Percentiles rank a stretch among this genome's conserved stretches.
Evolutionary conservation across 2,329 filamentous ascomycete species (phyloP).

Genomic region (Clonostachys solani): DNA sequence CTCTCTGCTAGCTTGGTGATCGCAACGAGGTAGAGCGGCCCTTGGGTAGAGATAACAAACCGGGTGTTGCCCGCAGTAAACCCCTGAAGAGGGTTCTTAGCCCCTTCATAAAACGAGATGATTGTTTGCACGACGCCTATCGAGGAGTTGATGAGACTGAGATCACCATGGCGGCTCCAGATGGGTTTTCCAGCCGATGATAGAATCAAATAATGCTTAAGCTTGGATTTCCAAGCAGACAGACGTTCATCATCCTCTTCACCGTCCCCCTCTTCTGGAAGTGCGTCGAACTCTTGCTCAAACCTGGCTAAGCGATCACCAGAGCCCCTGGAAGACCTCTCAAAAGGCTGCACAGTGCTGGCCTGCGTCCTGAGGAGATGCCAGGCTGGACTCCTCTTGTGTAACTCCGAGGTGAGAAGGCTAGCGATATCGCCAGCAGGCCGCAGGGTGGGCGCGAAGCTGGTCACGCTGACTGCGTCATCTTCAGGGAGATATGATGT

Average conservation of each 20-base stretch:
- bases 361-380: constrained; percentile 61
- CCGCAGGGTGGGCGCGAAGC: constrained; percentile 59
- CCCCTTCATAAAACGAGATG: constrained; percentile 90
- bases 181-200: constrained; percentile 97
- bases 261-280: constrained; percentile 50
- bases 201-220: constrained; percentile 95
- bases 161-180: constrained; percentile 90
- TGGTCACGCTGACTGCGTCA: constrained; percentile 63
- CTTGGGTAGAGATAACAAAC: constrained; percentile 82
- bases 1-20: constrained; percentile 92
- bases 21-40: constrained; percentile 87
- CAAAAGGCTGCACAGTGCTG: constrained; percentile 56
- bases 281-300: constrained; percentile 70
- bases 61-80: constrained; percentile 85
- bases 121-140: constrained; percentile 96
- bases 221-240: constrained; percentile 79
- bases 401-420: constrained; percentile 68
- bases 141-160: constrained; percentile 85
- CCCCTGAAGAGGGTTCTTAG: constrained; percentile 70
- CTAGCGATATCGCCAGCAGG: constrained; percentile 73
- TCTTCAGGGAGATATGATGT: constrained; percentile 45
- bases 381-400: constrained; percentile 65
- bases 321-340: constrained; percentile 37
- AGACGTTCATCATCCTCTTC: constrained; percentile 56
- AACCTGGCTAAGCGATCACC: constrained; percentile 63